A percentile compares a stretch with the other conserved stretches of the same genome.
phyloP scores from a whole-genome alignment of 2,329 filamentous ascomycete genomes.

The Myotisia sp. region DNA sequence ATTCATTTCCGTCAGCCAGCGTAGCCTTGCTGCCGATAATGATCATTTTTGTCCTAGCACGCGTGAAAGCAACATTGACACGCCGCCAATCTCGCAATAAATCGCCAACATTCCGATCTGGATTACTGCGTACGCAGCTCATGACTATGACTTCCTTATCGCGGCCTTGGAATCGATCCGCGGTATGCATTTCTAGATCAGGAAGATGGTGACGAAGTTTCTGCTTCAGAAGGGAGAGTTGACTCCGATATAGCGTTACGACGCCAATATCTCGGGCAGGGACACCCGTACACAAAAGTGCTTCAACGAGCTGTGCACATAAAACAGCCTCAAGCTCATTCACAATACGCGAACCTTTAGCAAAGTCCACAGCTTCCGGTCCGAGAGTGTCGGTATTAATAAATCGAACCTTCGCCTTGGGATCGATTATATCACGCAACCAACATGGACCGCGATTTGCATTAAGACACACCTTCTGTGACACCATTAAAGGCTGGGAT shows the following conservation, averaged over 20 bases:
- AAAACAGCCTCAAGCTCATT: constrained; percentile 72
- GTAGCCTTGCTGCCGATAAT: constrained; percentile 74
- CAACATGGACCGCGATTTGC: constrained; percentile 48
- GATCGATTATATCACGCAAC: constrained; percentile 57
- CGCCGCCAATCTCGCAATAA: constrained; percentile 79
- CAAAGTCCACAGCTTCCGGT: constrained; percentile 47
- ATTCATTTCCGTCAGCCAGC: constrained; percentile 51
- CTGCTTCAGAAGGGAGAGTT: constrained; percentile 69
- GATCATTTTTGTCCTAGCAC: constrained; percentile 81
- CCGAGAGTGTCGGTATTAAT: constrained; percentile 72
- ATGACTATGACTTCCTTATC: constrained; percentile 90
- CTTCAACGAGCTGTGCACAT: constrained; percentile 64
- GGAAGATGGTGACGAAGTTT: constrained; percentile 45
- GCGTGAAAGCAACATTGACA: constrained; percentile 90
- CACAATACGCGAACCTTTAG: constrained; percentile 68
- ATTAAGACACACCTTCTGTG: constrained; percentile 41
- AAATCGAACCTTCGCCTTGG: constrained; percentile 63
- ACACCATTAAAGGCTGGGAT: constrained; percentile 9
- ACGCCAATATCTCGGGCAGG: constrained; percentile 68
- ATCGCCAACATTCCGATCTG: constrained; percentile 70
- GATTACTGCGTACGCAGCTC: constrained; percentile 76
- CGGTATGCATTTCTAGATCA: constrained; percentile 84
- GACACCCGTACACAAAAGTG: constrained; percentile 62
- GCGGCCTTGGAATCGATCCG: constrained; percentile 89
- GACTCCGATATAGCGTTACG: constrained; percentile 92